A percentile compares a stretch with the other conserved stretches of the same genome.
Conservation (phyloP, 2,329 filamentous ascomycete genomes). For the Arthrobotrys iridis region DNA sequence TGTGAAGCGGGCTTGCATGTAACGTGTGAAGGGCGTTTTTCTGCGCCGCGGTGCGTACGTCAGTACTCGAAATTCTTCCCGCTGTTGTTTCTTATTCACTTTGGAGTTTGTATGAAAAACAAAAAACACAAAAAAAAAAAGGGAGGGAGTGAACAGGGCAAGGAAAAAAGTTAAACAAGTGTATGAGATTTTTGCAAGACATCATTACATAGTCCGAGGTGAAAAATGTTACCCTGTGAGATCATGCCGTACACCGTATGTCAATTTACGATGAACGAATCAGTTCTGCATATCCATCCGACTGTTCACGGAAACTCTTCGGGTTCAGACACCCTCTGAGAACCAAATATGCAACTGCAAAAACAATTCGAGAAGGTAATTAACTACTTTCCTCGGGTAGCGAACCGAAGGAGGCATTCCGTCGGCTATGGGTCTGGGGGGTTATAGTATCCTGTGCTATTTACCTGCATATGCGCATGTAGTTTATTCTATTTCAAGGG, state of each 20-base stretch:
- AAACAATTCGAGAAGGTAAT: neutral
- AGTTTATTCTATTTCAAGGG: too few relatives aligned
- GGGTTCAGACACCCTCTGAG: too few relatives aligned
- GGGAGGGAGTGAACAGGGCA: too few relatives aligned
- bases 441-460: neutral
- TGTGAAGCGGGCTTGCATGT: too few relatives aligned
- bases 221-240: constrained; percentile 13
- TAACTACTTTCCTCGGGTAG: neutral
- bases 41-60: constrained; percentile 5
- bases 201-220: neutral
- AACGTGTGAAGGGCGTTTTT: neutral
- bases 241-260: neutral
- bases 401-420: constrained; percentile 7
- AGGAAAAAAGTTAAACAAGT: neutral
- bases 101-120: too few relatives aligned
- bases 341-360: too few relatives aligned
- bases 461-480: too few relatives aligned
- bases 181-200: neutral
- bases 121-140: too few relatives aligned
- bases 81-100: neutral
- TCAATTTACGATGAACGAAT: neutral
- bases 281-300: too few relatives aligned
- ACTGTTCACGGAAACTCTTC: too few relatives aligned
- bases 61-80: neutral
- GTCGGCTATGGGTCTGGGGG: neutral